Conservation (phyloP, 495 filamentous ascomycete genomes). For the Aspergillus leporis region DNA sequence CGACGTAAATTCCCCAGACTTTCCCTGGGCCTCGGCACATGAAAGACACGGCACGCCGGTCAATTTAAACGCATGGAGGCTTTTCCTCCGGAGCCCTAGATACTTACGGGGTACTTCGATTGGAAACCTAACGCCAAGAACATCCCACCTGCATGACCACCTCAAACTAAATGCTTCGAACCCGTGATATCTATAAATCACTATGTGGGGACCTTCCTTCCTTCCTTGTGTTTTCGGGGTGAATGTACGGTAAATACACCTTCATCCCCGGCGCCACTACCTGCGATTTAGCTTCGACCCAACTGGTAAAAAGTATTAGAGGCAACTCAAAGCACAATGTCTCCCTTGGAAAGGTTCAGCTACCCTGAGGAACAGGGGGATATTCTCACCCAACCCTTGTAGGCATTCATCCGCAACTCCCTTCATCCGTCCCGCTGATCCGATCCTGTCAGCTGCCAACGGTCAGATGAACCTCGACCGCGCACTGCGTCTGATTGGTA, state of each 20-base stretch:
- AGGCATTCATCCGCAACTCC: constrained; percentile 8
- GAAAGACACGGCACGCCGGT: neutral
- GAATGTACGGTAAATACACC: no score
- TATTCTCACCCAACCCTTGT: neutral
- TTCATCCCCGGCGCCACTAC: no score
- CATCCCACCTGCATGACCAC: neutral
- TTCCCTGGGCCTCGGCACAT: constrained; percentile 6
- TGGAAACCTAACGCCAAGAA: neutral
- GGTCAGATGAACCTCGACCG: neutral
- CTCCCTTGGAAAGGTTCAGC: no score
- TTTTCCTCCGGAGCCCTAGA: neutral
- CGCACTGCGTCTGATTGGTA: neutral
- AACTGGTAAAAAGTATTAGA: no score
- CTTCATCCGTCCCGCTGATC: constrained; percentile 27
- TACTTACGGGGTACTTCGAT: no score
- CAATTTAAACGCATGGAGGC: neutral
- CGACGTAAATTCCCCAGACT: constrained; percentile 4
- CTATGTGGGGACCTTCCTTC: no score
- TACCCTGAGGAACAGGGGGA: neutral
- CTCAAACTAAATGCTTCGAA: neutral
- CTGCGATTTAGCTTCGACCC: no score
- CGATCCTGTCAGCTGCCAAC: constrained; percentile 15
- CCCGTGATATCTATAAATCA: neutral
- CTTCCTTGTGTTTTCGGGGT: no score
- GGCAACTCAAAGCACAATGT: no score